A percentile compares a stretch with the other conserved stretches of the same genome.
Conservation (phyloP, 169 alveolate genomes). For the Babesia caballi region DNA sequence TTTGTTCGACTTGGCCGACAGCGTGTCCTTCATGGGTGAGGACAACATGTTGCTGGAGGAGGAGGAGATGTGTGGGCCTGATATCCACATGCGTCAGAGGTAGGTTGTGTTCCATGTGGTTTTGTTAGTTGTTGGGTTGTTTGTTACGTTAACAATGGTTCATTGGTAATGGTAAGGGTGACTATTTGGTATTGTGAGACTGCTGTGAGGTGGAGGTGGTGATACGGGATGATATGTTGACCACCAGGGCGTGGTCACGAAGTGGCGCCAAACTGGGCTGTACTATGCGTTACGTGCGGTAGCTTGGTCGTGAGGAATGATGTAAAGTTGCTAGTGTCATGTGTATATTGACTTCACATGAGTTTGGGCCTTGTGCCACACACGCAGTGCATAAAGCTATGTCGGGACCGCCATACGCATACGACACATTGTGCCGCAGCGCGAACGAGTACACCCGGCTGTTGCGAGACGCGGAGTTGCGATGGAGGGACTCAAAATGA, state of each 20-base stretch:
- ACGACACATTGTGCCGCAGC: constrained; percentile 7
- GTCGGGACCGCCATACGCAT: not conserved
- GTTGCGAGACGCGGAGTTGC: constrained; percentile 28
- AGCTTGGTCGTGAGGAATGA: too few relatives aligned
- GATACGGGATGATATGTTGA: too few relatives aligned
- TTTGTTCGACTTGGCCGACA: constrained; percentile 59
- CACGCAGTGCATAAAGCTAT: not conserved
- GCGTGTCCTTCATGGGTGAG: constrained; percentile 48
- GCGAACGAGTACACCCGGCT: constrained; percentile 26
- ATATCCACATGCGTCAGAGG: constrained; percentile 20
- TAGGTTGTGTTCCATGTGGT: not conserved
- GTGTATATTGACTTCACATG: too few relatives aligned
- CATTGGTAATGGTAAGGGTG: too few relatives aligned
- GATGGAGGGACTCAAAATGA: constrained; percentile 66
- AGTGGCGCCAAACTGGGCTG: too few relatives aligned
- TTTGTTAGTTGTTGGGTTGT: too few relatives aligned
- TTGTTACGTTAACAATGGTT: too few relatives aligned
- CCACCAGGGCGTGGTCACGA: too few relatives aligned
- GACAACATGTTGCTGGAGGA: constrained; percentile 43
- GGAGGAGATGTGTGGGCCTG: constrained; percentile 26
- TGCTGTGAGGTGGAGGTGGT: too few relatives aligned
- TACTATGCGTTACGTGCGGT: too few relatives aligned
- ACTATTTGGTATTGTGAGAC: too few relatives aligned
- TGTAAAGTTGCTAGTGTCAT: too few relatives aligned
- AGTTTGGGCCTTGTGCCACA: not conserved